These are phyloP conservation scores for Pelargonium fulgidum DNA, from an alignment of 441 rosid species.

Conservation along the genomic window DNA sequence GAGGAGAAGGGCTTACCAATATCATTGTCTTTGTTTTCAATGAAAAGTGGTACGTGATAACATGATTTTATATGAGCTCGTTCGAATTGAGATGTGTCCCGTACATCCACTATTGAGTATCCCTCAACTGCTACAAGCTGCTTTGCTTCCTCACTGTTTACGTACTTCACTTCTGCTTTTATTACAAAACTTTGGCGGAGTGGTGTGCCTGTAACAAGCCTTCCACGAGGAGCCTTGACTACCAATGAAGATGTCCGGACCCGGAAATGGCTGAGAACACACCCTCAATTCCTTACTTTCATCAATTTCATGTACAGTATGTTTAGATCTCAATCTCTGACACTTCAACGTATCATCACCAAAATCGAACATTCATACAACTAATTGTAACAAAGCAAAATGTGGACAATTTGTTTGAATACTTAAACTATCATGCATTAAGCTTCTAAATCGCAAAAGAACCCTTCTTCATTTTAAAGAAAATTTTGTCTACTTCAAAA, in stretches of 20 bases:
- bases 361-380: neutral
- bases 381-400: neutral
- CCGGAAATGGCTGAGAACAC: constrained; percentile 46
- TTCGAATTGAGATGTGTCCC: constrained; percentile 66
- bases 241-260: constrained; percentile 32
- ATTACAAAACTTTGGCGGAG: constrained; percentile 36
- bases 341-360: too few relatives aligned
- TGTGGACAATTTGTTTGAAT: neutral
- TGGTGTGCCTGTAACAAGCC: constrained; percentile 30
- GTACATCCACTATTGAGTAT: constrained; percentile 57
- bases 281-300: constrained; percentile 24
- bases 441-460: neutral
- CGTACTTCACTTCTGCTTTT: constrained; percentile 70
- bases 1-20: constrained; percentile 34
- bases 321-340: neutral
- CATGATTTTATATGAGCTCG: constrained; percentile 83
- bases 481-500: neutral
- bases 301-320: constrained; percentile 21
- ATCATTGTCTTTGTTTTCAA: constrained; percentile 75
- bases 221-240: constrained; percentile 37
- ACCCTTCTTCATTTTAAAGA: neutral
- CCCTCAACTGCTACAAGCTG: constrained; percentile 52
- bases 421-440: neutral
- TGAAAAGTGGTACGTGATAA: constrained; percentile 72
- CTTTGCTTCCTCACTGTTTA: constrained; percentile 77